Percentiles rank a stretch among this genome's conserved stretches.
phyloP scores from a whole-genome alignment of 306 rosid species.

The Trifolium fragiferum region DNA sequence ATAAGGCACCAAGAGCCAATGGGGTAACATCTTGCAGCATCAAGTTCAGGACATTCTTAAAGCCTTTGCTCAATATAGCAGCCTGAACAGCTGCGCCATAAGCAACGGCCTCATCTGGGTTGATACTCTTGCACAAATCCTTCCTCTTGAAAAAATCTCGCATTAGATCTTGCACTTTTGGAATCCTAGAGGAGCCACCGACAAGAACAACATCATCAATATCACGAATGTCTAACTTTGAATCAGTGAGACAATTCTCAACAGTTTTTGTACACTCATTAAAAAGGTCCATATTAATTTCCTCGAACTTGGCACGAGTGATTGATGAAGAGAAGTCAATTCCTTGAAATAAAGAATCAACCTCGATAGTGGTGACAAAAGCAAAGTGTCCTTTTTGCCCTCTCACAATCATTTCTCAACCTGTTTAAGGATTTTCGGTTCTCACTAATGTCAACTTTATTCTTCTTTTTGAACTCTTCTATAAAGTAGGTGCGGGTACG shows the following conservation, averaged over 20 bases:
- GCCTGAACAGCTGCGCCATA: constrained; percentile 67
- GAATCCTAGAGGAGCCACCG: background rate
- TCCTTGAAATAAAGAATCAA: background rate
- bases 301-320: background rate
- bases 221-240: background rate
- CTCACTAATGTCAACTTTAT: background rate
- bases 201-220: background rate
- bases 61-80: constrained; percentile 55
- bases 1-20: constrained; percentile 15
- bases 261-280: background rate
- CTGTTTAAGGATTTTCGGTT: background rate
- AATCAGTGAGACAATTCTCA: background rate
- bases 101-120: constrained; percentile 43
- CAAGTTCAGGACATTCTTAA: constrained; percentile 46
- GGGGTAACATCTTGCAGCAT: constrained; percentile 57
- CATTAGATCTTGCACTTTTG: background rate
- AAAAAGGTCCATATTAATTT: background rate
- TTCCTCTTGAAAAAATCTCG: too few species aligned
- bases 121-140: too few species aligned
- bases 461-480: background rate
- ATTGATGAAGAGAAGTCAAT: background rate
- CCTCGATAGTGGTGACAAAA: background rate
- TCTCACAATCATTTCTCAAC: background rate
- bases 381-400: background rate
- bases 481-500: too few species aligned